Evolutionary conservation across 2,329 filamentous ascomycete genomes (phyloP), one percentile per base, ranked within the genome.

Genomic region (Fusarium sp.): DNA sequence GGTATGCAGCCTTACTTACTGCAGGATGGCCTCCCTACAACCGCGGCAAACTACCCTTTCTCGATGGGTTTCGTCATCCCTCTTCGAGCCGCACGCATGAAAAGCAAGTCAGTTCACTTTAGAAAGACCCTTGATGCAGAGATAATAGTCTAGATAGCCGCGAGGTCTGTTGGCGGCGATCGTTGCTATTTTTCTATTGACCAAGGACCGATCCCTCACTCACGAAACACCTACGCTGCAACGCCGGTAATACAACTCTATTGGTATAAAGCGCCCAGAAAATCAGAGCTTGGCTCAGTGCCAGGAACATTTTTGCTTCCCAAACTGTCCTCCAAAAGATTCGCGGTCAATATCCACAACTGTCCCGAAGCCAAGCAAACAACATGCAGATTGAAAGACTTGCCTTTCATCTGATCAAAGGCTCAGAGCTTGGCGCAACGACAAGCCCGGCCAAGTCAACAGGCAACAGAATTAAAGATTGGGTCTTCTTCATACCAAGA

Each of bases 381-480:
- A n/a, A 36, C 22, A 36, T 22, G 38, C 9, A 26, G 4, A 11
- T n/a, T 20, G 36, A 30, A 45, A 17, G 30, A 58, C 32, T 28
- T 47, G 17, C n/a, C 4, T 12, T 52, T 59, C 54, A 56, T 61
- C 50, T 61, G 55, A 60, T 39, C 32, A 58, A 26, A 39, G 7
- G 26, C 36, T 59, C 12, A 52, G 32, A 22, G 15, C 69, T 73
- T 67, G 42, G 70, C 52, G 5, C 24, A 28, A 41, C 9, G 39
- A 44, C 18, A 60, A 60, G 51, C n/a, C 26, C 24, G 18, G 57
- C 52, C 54, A 45, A 67, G 55, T 28, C 20, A 60, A 28, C 36
- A 75, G 73, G 73, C 73, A 75, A 15, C 66, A 59, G 52, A 75
- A 74, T 75, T 68, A 68, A 74, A 68, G 11, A 73, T 32, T 52